Base-by-base conservation (phyloP, 495 filamentous ascomycete species). In the Lophiotrema nucula region DNA sequence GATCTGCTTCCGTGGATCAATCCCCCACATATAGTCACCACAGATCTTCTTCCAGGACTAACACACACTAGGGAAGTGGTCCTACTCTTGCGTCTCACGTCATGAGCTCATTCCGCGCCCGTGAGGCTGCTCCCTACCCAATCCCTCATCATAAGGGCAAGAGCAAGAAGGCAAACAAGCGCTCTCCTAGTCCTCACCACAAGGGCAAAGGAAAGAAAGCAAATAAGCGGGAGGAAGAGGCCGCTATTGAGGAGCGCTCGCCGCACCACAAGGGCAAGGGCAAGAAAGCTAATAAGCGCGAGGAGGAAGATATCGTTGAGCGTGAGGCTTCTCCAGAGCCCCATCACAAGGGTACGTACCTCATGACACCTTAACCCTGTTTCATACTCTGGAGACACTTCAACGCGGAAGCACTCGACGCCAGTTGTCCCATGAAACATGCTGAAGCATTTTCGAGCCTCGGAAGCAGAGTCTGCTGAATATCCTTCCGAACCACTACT, bases 281-380 rank as follows among this genome's bases (percentile, higher is more conserved):
- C 19, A 46, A 46, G 41, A 55, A 55, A 42, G 15, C 18, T 18
- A 2, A 19, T 28, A 18, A 10, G 15, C 5, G 25, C 18, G 47
- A 51, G 47, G 4, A 10, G 18, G 43, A 56, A 23, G 37, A 27
- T 8, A 47, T 48, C 18, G 38, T 25, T 19, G 47, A 43, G 23
- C 18, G 10, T 33, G 54, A 57, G 4, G n/a, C n/a, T n/a, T n/a
- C n/a, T n/a, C n/a, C n/a, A n/a, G 24, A 47, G 18, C 54, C 43
- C 19, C 54, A 58, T 24, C 54, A 58, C 46, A 58, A 58, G 35
- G 54, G 54, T 21, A 58, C n/a, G n/a, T n/a, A n/a, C n/a, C n/a
- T n/a, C n/a, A n/a, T n/a, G n/a, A n/a, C n/a, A n/a, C n/a, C n/a
- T n/a, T n/a, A n/a, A n/a, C n/a, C n/a, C n/a, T n/a, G n/a, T n/a